Evolutionary conservation across 208 protist species (phyloP), one percentile per base, ranked within the genome.

Genomic region (Spongospora subterranea): DNA sequence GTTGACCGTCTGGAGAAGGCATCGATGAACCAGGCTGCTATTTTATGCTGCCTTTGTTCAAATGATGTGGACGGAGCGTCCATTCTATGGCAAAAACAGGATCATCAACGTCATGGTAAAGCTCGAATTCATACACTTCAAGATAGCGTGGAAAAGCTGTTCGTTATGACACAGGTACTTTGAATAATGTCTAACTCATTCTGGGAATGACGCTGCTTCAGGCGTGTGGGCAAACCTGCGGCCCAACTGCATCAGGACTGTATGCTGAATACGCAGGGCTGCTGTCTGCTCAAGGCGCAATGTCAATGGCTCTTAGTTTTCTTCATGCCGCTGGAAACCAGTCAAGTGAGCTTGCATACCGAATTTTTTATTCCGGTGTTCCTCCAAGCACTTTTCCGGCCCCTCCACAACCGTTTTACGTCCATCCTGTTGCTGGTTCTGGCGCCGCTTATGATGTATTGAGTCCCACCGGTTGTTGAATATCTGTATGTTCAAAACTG

Each of bases 281-380:
- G n/a, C n/a, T 82, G n/a, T 82, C 71, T 35, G 71, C 71, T 20
- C 71, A 82, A 43, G 71, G 71, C n/a, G 71, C 71, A 6, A 82
- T 43, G 71, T 6, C 71, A 35, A 43, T 45, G 71, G 71, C 71
- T 6, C n/a, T 82, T 20, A 20, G 17, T 35, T 82, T 82, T 43
- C 71, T 82, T 6, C 71, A 82, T 6, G 13, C 35, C 13, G 40
- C 71, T 20, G 71, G 71, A 20, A n/a, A n/a, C 35, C 11, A 13
- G 17, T 20, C 71, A 20, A n/a, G n/a, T n/a, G 71, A 82, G 71
- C 71, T 82, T n/a, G 71, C 71, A 20, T 82, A 82, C 71, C 71
- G 71, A 20, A 82, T 82, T 20, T 82, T 40, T 43, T 82, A 82
- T n/a, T 45, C 35, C n/a, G 71, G 40, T n/a, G 71, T 82, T 35